Conservation (phyloP, 768 basidiomycete species). For the Tylopilus vinaceipallidus region DNA sequence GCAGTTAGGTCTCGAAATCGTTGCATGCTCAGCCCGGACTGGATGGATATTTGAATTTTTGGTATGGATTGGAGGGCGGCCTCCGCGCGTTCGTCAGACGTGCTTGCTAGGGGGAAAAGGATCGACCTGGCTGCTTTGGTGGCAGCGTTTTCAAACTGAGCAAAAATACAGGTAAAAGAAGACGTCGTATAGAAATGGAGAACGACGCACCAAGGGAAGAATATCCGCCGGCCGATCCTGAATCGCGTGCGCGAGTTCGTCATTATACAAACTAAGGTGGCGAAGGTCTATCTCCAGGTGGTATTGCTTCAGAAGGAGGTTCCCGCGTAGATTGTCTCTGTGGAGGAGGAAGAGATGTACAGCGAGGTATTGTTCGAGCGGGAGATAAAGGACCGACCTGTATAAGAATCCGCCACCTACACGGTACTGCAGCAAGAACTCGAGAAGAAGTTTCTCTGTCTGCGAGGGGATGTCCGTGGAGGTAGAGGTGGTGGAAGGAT, state of each 20-base stretch:
- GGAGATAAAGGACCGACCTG: conserved; percentile 48
- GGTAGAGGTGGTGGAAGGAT: conserved; percentile 47
- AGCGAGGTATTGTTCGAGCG: background rate
- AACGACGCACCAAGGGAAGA: conserved; percentile 69
- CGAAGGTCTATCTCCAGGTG: conserved; percentile 79
- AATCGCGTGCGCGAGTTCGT: conserved; percentile 92
- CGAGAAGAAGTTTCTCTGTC: conserved; percentile 73
- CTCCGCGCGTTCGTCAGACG: conserved; percentile 44
- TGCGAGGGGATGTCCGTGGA: conserved; percentile 75
- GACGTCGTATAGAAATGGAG: background rate
- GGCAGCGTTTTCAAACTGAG: conserved; percentile 89
- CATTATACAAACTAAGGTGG: conserved; percentile 80
- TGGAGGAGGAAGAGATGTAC: too few relatives aligned
- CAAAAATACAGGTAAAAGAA: background rate
- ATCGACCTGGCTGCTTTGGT: conserved; percentile 81
- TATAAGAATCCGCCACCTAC: conserved; percentile 92
- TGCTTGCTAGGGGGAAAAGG: conserved; percentile 72
- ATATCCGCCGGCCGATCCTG: conserved; percentile 86
- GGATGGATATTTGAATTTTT: conserved; percentile 83
- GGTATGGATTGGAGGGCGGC: conserved; percentile 52
- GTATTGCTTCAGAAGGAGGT: conserved; percentile 85
- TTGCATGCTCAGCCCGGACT: conserved; percentile 88
- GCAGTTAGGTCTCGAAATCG: conserved; percentile 94
- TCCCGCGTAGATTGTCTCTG: conserved; percentile 86
- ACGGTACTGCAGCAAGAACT: conserved; percentile 87